A percentile compares a stretch with the other conserved stretches of the same genome.
Evolutionary conservation across 306 rosid genomes (phyloP).

Genomic region (Cicer chorassanicum): DNA sequence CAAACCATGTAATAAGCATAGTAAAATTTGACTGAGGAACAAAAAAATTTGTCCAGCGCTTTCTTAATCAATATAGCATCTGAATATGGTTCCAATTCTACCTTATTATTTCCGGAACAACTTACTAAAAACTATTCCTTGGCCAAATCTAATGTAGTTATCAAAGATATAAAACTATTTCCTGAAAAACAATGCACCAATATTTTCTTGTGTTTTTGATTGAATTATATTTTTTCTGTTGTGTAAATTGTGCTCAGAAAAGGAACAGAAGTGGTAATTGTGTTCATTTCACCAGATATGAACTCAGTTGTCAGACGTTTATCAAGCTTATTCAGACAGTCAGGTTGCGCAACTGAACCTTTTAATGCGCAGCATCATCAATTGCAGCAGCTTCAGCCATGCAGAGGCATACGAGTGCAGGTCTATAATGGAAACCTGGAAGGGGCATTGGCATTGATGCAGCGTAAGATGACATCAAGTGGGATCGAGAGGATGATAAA

Average conservation of each 20-base stretch:
- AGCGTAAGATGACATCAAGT: slow-evolving; percentile 79
- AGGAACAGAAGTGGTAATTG: not conserved
- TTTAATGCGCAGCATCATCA: slow-evolving; percentile 40
- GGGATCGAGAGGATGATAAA: slow-evolving; percentile 89
- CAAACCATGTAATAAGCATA: not conserved
- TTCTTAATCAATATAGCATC: slow-evolving; percentile 13
- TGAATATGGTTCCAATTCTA: not conserved
- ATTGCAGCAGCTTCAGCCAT: slow-evolving; percentile 63
- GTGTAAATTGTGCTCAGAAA: slow-evolving; percentile 15
- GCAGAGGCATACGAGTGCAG: slow-evolving; percentile 79
- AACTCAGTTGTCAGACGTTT: slow-evolving; percentile 57
- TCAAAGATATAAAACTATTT: not conserved
- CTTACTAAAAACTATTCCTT: not conserved
- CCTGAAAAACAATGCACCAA: not conserved
- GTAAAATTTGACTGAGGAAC: not conserved
- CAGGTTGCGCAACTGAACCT: slow-evolving; percentile 42
- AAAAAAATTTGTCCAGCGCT: not conserved
- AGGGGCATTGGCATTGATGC: slow-evolving; percentile 62
- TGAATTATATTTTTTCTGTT: not conserved
- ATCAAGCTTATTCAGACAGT: slow-evolving; percentile 50
- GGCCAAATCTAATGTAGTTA: not conserved
- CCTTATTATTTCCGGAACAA: not conserved
- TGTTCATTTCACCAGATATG: slow-evolving; percentile 49
- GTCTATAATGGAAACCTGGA: slow-evolving; percentile 74
- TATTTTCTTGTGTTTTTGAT: not conserved